A percentile compares a stretch with the other conserved stretches of the same genome.
Evolutionary conservation across 1,139 yeast genomes (phyloP).

Genomic region (Candida sanyaensis): DNA sequence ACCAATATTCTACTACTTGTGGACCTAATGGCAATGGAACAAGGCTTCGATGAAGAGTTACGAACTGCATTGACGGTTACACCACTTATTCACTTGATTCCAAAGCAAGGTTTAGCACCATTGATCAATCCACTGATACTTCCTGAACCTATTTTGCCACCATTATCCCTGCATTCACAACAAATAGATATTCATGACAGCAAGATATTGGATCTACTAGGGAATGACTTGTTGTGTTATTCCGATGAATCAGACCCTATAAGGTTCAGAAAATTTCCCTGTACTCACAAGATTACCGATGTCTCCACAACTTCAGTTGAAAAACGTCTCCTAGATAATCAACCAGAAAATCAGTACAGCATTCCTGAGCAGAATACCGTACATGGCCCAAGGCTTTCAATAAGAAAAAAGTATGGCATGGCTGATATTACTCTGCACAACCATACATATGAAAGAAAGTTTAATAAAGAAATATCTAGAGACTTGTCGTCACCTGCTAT

Average conservation of each 20-base stretch:
- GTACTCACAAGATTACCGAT: not conserved
- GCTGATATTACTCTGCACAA: slow-evolving; percentile 17
- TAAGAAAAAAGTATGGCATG: slow-evolving; percentile 16
- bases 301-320: not conserved
- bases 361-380: slow-evolving; percentile 1
- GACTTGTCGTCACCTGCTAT: not conserved
- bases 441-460: slow-evolving; percentile 14
- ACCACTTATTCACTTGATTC: slow-evolving; percentile 32
- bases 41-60: slow-evolving; percentile 17
- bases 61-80: slow-evolving; percentile 27
- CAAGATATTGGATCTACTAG: slow-evolving; percentile 17
- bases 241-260: slow-evolving; percentile 20
- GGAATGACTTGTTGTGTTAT: slow-evolving; percentile 19
- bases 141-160: slow-evolving; percentile 8
- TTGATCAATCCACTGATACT: slow-evolving; percentile 13
- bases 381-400: slow-evolving; percentile 14
- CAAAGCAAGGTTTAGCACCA: slow-evolving; percentile 29
- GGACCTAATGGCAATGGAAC: slow-evolving; percentile 24
- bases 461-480: slow-evolving; percentile 11
- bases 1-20: slow-evolving; percentile 26
- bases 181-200: slow-evolving; percentile 3
- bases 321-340: not conserved
- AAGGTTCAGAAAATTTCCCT: slow-evolving; percentile 11
- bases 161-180: slow-evolving; percentile 1
- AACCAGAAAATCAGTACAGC: not conserved